These are phyloP conservation scores for Austroboletus rostrupii DNA, from an alignment of 1,284 basidiomycete genomes.

Conservation along the genomic window DNA sequence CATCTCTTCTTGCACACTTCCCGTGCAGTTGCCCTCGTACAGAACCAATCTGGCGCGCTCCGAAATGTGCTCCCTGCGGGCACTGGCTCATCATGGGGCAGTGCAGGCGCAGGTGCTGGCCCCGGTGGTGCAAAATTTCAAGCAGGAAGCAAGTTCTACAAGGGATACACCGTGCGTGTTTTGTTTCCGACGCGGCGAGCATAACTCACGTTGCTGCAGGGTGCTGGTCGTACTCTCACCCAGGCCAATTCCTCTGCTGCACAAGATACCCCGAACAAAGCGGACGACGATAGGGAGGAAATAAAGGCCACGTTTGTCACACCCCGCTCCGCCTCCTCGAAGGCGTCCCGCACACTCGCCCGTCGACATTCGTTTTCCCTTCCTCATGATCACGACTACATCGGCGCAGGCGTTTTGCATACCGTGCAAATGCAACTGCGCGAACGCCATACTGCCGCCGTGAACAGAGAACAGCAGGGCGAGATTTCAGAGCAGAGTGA, in stretches of 20 bases:
- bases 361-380: constrained; percentile 60
- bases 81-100: constrained; percentile 55
- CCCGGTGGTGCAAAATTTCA: constrained; percentile 66
- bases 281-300: constrained; percentile 61
- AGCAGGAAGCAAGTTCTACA: constrained; percentile 64
- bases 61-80: constrained; percentile 62
- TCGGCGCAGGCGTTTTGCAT: constrained; percentile 51
- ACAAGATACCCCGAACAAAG: constrained; percentile 41
- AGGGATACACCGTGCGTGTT: constrained; percentile 48
- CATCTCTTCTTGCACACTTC: constrained; percentile 70
- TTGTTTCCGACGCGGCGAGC: not conserved
- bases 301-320: constrained; percentile 32
- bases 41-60: constrained; percentile 62
- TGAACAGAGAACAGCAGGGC: constrained; percentile 18
- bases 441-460: constrained; percentile 46
- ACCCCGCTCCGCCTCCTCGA: constrained; percentile 23
- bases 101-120: constrained; percentile 51
- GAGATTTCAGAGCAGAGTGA: constrained; percentile 13
- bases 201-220: constrained; percentile 36
- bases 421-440: constrained; percentile 58
- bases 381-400: constrained; percentile 35
- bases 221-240: constrained; percentile 61
- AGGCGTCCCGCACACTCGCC: constrained; percentile 38
- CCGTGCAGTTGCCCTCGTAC: constrained; percentile 69
- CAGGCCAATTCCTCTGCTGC: constrained; percentile 60